Percentiles rank a stretch among this genome's conserved stretches.
Evolutionary conservation across 2,329 filamentous ascomycete species (phyloP).

Genomic region (Penicillium sclerotiorum): DNA sequence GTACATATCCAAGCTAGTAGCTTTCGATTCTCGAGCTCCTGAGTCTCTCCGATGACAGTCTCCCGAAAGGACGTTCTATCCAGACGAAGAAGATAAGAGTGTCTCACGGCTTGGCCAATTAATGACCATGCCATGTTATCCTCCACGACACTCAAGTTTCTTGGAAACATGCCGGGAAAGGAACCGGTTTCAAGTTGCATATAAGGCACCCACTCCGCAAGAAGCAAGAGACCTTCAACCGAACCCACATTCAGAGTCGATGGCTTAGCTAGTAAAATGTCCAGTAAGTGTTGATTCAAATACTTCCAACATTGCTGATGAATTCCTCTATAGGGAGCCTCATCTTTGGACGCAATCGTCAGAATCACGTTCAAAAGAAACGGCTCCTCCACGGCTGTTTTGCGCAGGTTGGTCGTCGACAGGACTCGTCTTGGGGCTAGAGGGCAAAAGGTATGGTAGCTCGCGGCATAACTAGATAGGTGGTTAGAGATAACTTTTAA

Average conservation of each 20-base stretch:
- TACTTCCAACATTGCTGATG: conserved; percentile 12
- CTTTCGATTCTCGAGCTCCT: conserved; percentile 7
- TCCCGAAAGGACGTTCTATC: conserved; percentile 21
- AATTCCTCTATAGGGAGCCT: conserved; percentile 1
- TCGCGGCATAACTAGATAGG: not conserved
- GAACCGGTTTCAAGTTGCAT: conserved; percentile 3
- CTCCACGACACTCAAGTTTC: conserved; percentile 11
- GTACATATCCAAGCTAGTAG: conserved; percentile 17
- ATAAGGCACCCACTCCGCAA: conserved; percentile 27
- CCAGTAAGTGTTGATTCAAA: conserved; percentile 9
- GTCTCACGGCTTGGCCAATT: conserved; percentile 26
- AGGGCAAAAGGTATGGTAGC: conserved; percentile 14
- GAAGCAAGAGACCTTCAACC: conserved; percentile 23
- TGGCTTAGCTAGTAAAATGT: conserved; percentile 17
- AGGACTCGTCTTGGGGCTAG: conserved; percentile 8
- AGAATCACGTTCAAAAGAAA: conserved; percentile 15
- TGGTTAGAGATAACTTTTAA: too few species aligned
- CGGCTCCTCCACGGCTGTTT: conserved; percentile 6
- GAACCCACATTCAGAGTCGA: conserved; percentile 15
- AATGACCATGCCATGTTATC: conserved; percentile 28
- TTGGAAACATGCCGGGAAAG: not conserved
- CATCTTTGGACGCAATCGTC: conserved; percentile 18
- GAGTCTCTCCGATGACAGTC: not conserved
- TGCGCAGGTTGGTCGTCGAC: not conserved
- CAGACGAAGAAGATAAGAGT: conserved; percentile 25